Conservation (phyloP, 2,329 filamentous ascomycete genomes). For the Phoma herbarum region DNA sequence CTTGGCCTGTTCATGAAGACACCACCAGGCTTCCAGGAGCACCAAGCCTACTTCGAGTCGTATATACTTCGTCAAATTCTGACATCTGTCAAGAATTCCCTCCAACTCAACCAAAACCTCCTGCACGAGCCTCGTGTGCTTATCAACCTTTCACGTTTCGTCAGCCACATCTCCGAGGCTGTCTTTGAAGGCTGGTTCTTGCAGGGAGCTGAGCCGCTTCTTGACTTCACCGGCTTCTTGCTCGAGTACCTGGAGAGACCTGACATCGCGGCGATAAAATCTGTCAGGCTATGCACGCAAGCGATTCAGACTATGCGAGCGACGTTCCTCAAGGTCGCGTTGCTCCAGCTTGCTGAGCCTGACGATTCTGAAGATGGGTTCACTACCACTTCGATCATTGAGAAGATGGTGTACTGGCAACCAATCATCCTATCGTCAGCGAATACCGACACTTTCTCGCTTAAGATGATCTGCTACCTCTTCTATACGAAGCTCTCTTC, state of each 20-base stretch:
- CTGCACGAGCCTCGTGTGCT: slow-evolving; percentile 84
- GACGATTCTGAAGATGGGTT: slow-evolving; percentile 71
- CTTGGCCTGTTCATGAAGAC: slow-evolving; percentile 87
- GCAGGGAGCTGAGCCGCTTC: slow-evolving; percentile 80
- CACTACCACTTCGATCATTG: slow-evolving; percentile 76
- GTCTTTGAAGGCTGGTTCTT: slow-evolving; percentile 98
- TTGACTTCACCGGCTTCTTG: slow-evolving; percentile 86
- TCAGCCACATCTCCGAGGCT: slow-evolving; percentile 82
- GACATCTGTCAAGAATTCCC: slow-evolving; percentile 71
- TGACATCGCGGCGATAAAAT: slow-evolving; percentile 82
- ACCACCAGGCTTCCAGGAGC: slow-evolving; percentile 90
- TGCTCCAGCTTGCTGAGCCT: slow-evolving; percentile 84
- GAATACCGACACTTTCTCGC: slow-evolving; percentile 79
- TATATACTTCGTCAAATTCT: slow-evolving; percentile 82
- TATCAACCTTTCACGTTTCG: slow-evolving; percentile 85
- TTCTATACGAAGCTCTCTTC: slow-evolving; percentile 90
- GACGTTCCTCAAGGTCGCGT: slow-evolving; percentile 79
- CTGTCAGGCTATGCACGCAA: slow-evolving; percentile 88
- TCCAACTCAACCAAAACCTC: slow-evolving; percentile 75
- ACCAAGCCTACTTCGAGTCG: slow-evolving; percentile 94
- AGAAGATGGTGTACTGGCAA: slow-evolving; percentile 95
- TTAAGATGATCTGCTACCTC: slow-evolving; percentile 89
- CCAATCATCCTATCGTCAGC: slow-evolving; percentile 84
- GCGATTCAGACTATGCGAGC: slow-evolving; percentile 78
- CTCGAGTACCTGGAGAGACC: slow-evolving; percentile 89